These are phyloP conservation scores for Dictyostelium firmibasis DNA, from an alignment of 78 protist species.

Conservation along the genomic window DNA sequence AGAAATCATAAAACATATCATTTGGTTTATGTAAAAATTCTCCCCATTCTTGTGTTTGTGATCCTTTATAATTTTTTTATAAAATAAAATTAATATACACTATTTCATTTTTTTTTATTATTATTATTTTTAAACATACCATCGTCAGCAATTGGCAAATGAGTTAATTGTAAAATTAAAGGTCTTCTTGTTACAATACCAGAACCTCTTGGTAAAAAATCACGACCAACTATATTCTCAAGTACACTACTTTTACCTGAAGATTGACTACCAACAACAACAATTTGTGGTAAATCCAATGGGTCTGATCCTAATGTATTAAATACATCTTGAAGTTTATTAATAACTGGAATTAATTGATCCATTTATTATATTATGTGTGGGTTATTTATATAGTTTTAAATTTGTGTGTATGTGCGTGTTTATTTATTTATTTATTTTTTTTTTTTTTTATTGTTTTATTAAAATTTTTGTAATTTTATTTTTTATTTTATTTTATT, in stretches of 20 bases:
- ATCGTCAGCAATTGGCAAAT: conserved; percentile 77
- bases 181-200: conserved; percentile 99
- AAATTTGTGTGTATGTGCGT: too few relatives aligned
- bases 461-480: too few relatives aligned
- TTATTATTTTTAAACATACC: conserved; percentile 31
- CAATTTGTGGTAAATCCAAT: conserved; percentile 97
- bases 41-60: conserved; percentile 86
- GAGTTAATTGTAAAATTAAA: conserved; percentile 94
- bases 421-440: too few relatives aligned
- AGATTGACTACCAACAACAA: conserved; percentile 97
- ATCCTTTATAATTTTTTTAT: not conserved
- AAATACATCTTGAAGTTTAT: conserved; percentile 92
- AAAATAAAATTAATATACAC: not conserved
- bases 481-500: too few relatives aligned
- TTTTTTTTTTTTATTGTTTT: too few relatives aligned
- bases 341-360: conserved; percentile 89
- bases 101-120: not conserved
- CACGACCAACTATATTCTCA: conserved; percentile 94
- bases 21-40: conserved; percentile 93
- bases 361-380: conserved; percentile 77
- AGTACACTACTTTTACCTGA: conserved; percentile 97
- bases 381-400: not conserved
- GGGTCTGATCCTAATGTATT: conserved; percentile 78
- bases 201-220: conserved; percentile 93
- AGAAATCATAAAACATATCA: conserved; percentile 89